Conservation (phyloP, 1,284 basidiomycete genomes). For the Jaminaea rosea region DNA sequence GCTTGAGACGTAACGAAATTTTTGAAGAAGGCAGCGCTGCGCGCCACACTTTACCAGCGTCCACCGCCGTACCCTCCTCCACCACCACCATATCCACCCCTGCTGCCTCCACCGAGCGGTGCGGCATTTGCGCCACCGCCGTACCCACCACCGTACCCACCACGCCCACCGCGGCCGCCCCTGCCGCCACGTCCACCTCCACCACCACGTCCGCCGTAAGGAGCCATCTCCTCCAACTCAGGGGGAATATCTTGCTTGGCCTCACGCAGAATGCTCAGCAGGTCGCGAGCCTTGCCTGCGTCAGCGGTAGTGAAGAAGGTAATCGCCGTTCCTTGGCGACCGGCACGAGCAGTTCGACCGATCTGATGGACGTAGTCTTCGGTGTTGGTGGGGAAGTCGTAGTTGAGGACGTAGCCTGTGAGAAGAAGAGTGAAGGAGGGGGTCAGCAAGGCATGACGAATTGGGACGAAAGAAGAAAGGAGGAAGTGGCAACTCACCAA, state of each 20-base stretch:
- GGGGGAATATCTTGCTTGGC: slow-evolving; percentile 79
- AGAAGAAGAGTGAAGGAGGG: slow-evolving; percentile 7
- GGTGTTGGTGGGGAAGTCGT: slow-evolving; percentile 93
- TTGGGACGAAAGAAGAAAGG: too few relatives aligned
- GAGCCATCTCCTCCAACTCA: slow-evolving; percentile 84
- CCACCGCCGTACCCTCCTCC: slow-evolving; percentile 3
- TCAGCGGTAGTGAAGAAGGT: slow-evolving; percentile 83
- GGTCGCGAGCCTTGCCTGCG: slow-evolving; percentile 83
- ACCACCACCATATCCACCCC: slow-evolving; percentile 19
- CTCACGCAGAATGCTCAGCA: slow-evolving; percentile 78
- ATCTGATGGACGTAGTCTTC: slow-evolving; percentile 92
- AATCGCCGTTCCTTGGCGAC: slow-evolving; percentile 73
- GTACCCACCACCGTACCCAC: slow-evolving; percentile 24
- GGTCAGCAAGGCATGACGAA: neutral
- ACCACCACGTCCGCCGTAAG: slow-evolving; percentile 56
- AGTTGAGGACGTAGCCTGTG: slow-evolving; percentile 54
- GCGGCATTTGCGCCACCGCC: slow-evolving; percentile 4
- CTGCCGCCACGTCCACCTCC: slow-evolving; percentile 27
- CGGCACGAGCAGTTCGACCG: slow-evolving; percentile 63
- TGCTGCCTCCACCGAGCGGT: slow-evolving; percentile 12
- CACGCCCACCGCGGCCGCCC: slow-evolving; percentile 24
- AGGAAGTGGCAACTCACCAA: slow-evolving; percentile 65
- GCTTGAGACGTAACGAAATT: too few relatives aligned
- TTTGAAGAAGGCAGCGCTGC: too few relatives aligned
- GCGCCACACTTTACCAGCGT: too few relatives aligned